Conservation (phyloP, 441 rosid genomes). For the Viola pubescens region DNA sequence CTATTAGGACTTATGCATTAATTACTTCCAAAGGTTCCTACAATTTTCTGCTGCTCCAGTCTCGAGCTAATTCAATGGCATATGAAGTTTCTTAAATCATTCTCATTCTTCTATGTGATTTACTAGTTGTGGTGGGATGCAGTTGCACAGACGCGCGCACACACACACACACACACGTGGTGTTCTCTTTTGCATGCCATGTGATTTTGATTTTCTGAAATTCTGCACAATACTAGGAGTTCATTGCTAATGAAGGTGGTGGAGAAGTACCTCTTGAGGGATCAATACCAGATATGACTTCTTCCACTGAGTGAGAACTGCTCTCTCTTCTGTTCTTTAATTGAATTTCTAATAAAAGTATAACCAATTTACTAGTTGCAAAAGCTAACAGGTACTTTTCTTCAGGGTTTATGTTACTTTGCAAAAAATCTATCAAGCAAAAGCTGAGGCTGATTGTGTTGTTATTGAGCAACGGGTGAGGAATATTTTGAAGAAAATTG, state of each 20-base stretch:
- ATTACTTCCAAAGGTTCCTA: too few relatives aligned
- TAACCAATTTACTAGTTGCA: neutral
- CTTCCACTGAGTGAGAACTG: slow-evolving; percentile 81
- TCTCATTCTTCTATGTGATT: neutral
- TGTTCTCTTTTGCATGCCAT: neutral
- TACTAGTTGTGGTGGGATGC: too few relatives aligned
- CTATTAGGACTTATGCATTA: too few relatives aligned
- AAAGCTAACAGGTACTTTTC: slow-evolving; percentile 11
- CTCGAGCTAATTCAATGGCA: too few relatives aligned
- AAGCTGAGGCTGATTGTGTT: slow-evolving; percentile 84
- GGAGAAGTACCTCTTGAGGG: slow-evolving; percentile 97
- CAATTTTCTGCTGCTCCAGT: too few relatives aligned
- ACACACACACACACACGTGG: too few relatives aligned
- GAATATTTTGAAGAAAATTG: slow-evolving; percentile 53
- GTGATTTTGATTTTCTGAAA: slow-evolving; percentile 7
- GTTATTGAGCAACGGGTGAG: slow-evolving; percentile 55
- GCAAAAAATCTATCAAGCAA: slow-evolving; percentile 83
- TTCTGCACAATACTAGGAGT: slow-evolving; percentile 48
- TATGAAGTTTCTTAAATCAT: too few relatives aligned
- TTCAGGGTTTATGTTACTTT: slow-evolving; percentile 77
- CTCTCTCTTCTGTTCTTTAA: neutral
- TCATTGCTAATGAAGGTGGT: slow-evolving; percentile 70
- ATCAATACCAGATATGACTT: slow-evolving; percentile 92
- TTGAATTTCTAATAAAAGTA: neutral
- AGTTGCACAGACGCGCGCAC: too few relatives aligned